phyloP scores from a whole-genome alignment of 2,329 filamentous ascomycete species.

The Curvularia sp. region DNA sequence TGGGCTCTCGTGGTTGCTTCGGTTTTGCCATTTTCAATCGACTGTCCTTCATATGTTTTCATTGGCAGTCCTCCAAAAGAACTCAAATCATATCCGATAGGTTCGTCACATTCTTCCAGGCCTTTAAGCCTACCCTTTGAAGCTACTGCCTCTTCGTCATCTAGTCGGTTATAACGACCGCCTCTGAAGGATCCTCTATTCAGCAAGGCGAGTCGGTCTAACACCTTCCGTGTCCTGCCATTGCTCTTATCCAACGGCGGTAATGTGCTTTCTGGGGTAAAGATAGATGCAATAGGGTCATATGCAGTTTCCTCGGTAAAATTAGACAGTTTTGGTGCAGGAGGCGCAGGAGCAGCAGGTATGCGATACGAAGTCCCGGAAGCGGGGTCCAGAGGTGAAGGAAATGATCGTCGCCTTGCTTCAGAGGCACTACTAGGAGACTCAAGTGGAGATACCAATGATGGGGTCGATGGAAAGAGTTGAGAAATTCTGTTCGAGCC shows the following conservation, averaged over 20 bases:
- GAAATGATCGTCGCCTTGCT: slow-evolving; percentile 40
- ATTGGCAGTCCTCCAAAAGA: slow-evolving; percentile 41
- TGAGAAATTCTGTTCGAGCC: slow-evolving; percentile 46
- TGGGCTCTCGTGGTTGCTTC: slow-evolving; percentile 28
- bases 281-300: slow-evolving; percentile 29
- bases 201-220: slow-evolving; percentile 43
- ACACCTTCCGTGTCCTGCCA: slow-evolving; percentile 38
- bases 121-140: slow-evolving; percentile 22
- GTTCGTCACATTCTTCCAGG: slow-evolving; percentile 44
- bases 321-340: slow-evolving; percentile 31
- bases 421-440: slow-evolving; percentile 24
- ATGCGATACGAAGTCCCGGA: slow-evolving; percentile 40
- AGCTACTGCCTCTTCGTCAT: slow-evolving; percentile 40
- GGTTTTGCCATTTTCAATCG: slow-evolving; percentile 15
- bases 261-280: slow-evolving; percentile 27
- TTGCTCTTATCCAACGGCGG: slow-evolving; percentile 26
- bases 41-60: slow-evolving; percentile 30
- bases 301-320: slow-evolving; percentile 45
- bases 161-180: slow-evolving; percentile 40
- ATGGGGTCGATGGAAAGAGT: slow-evolving; percentile 46
- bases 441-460: slow-evolving; percentile 35
- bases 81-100: slow-evolving; percentile 38
- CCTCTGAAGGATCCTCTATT: slow-evolving; percentile 26
- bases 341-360: slow-evolving; percentile 42
- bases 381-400: slow-evolving; percentile 39